Conservation (phyloP, 441 rosid species). For the Breynia disticha region DNA sequence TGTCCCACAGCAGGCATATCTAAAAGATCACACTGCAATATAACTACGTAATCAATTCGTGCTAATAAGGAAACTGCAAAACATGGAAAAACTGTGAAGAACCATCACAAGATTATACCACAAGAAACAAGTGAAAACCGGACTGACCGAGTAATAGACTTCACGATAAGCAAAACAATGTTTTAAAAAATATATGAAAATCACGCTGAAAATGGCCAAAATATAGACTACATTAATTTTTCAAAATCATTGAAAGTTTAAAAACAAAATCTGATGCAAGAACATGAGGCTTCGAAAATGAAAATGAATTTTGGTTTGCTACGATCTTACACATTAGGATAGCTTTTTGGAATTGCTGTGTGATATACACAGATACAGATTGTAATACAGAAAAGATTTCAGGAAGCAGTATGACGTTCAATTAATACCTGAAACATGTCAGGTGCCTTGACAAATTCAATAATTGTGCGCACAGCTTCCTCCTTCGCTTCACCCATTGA, state of each 20-base stretch:
- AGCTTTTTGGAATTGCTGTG: neutral
- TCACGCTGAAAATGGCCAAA: too few species aligned
- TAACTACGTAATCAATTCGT: neutral
- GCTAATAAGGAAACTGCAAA: neutral
- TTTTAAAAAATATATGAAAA: too few species aligned
- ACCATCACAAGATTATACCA: neutral
- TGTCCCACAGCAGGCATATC: slow-evolving; percentile 84
- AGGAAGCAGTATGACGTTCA: too few species aligned
- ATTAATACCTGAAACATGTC: slow-evolving; percentile 72
- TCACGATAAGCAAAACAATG: too few species aligned
- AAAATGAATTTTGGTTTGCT: too few species aligned
- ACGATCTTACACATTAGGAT: neutral
- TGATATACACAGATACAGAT: too few species aligned
- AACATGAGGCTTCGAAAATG: too few species aligned
- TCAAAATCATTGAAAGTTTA: too few species aligned
- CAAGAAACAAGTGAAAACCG: neutral
- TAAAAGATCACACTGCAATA: slow-evolving; percentile 81
- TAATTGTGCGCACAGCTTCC: slow-evolving; percentile 66
- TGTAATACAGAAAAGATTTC: too few species aligned
- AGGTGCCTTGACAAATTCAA: slow-evolving; percentile 85
- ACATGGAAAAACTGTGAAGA: neutral
- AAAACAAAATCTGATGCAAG: too few species aligned
- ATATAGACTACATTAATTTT: too few species aligned
- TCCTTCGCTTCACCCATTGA: slow-evolving; percentile 76
- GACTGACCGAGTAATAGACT: too few species aligned